Percentiles rank a stretch among this genome's conserved stretches.
phyloP scores from a whole-genome alignment of 768 basidiomycete genomes.

The Agaricus subrufescens region DNA sequence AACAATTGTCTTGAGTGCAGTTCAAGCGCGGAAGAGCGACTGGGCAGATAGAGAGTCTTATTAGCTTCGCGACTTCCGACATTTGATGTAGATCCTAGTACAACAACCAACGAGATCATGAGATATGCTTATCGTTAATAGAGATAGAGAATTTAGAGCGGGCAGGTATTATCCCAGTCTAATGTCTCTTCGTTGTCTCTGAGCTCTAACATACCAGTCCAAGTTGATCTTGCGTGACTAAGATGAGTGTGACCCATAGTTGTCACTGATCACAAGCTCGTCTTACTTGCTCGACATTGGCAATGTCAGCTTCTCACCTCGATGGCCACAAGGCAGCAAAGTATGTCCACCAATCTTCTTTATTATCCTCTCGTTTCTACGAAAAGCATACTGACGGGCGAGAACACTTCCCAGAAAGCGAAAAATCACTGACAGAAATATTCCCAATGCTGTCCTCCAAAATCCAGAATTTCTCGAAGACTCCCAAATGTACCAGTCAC shows the following conservation, averaged over 20 bases:
- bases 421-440: constrained; percentile 73
- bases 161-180: too few species aligned
- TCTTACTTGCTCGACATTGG: not conserved
- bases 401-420: constrained; percentile 47
- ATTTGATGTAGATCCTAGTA: too few species aligned
- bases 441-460: constrained; percentile 74
- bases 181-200: too few species aligned
- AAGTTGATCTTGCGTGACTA: not conserved
- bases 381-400: too few species aligned
- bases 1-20: too few species aligned
- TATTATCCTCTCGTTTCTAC: not conserved
- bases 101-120: too few species aligned
- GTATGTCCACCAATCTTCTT: not conserved
- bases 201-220: too few species aligned
- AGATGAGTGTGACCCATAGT: not conserved
- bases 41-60: too few species aligned
- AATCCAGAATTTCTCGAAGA: constrained; percentile 75
- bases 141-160: too few species aligned
- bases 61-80: too few species aligned
- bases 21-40: too few species aligned
- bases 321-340: constrained; percentile 6
- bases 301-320: constrained; percentile 1
- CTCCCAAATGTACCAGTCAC: constrained; percentile 80
- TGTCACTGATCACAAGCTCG: not conserved
- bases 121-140: too few species aligned